Percentiles rank a stretch among this genome's conserved stretches.
These are phyloP conservation scores for Lepiota venenata DNA, from an alignment of 768 basidiomycete species.

Conservation along the genomic window DNA sequence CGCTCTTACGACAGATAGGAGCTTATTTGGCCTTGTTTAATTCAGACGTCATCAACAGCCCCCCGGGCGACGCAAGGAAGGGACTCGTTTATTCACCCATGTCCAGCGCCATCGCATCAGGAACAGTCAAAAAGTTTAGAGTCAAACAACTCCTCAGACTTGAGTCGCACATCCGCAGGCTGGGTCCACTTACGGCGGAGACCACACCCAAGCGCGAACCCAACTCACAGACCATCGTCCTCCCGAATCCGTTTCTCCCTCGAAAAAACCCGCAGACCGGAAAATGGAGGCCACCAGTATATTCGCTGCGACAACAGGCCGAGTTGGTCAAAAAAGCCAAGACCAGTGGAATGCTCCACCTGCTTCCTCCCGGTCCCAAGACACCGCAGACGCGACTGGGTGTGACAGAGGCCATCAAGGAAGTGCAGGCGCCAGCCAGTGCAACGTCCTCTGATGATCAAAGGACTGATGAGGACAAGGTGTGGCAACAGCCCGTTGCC, in stretches of 20 bases:
- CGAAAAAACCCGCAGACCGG: conserved; percentile 54
- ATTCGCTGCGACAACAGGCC: conserved; percentile 75
- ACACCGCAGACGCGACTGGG: conserved; percentile 11
- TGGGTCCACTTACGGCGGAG: conserved; percentile 20
- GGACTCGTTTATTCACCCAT: too few relatives aligned
- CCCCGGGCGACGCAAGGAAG: too few relatives aligned
- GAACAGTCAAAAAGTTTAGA: conserved; percentile 42
- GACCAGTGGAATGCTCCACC: conserved; percentile 43
- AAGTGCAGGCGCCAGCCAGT: conserved; percentile 8
- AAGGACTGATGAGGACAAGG: conserved; percentile 10
- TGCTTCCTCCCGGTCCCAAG: conserved; percentile 73
- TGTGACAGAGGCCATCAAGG: conserved; percentile 3
- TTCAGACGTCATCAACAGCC: not conserved
- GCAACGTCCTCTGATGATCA: not conserved
- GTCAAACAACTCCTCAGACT: conserved; percentile 16
- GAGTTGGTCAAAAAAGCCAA: conserved; percentile 75
- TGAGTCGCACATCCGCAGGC: conserved; percentile 3
- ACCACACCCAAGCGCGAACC: conserved; percentile 31
- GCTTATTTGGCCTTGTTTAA: not conserved
- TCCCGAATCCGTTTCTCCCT: conserved; percentile 73
- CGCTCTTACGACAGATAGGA: too few relatives aligned
- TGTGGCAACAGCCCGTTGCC: conserved; percentile 30
- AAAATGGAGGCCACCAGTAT: conserved; percentile 66
- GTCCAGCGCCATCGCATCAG: conserved; percentile 18
- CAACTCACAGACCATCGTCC: conserved; percentile 7